A percentile compares a stretch with the other conserved stretches of the same genome.
Conservation (phyloP, 352 stramenopile species). For the Blastocystis sp. region DNA sequence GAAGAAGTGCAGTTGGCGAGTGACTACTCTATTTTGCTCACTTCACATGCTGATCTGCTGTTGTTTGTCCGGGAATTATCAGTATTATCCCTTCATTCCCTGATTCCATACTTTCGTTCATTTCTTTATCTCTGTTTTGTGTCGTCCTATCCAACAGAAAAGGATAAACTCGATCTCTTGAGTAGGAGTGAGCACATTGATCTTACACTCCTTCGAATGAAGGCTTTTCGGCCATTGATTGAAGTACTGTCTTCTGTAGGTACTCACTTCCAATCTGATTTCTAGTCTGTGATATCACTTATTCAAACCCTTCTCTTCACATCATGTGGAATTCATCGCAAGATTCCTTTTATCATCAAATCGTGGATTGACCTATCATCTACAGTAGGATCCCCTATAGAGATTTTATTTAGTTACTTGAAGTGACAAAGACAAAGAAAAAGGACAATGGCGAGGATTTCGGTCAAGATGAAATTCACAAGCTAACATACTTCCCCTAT, state of each 20-base stretch:
- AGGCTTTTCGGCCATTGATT: neutral
- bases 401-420: neutral
- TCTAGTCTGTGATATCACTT: neutral
- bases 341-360: neutral
- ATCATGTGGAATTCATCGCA: neutral
- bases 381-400: neutral
- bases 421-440: constrained; percentile 10
- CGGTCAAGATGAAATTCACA: neutral
- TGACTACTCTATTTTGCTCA: neutral
- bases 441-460: neutral
- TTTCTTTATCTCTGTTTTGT: neutral
- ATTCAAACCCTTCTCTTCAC: neutral
- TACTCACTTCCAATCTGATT: neutral
- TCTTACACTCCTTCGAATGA: neutral
- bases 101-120: neutral
- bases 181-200: neutral
- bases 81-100: neutral
- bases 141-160: neutral
- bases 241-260: neutral
- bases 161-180: constrained; percentile 22
- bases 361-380: neutral
- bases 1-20: neutral
- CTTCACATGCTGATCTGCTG: neutral
- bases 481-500: constrained; percentile 42
- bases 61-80: neutral